Evolutionary conservation across 805 yeast species (phyloP), one percentile per base, ranked within the genome.

Genomic region (Candida ascalaphidarum): DNA sequence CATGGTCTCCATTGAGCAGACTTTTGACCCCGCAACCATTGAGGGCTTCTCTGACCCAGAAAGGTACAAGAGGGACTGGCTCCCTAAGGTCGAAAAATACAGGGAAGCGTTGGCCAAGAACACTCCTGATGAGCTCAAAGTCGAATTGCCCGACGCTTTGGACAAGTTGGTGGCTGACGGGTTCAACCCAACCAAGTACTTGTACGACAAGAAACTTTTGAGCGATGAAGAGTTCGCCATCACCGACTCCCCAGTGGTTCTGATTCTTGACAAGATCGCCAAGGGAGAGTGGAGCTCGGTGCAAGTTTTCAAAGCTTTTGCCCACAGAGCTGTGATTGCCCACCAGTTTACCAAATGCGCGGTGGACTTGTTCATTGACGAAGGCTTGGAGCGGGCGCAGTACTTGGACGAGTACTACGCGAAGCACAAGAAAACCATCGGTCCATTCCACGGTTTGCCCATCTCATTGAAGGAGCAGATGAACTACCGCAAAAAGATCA

Each of bases 381-480:
- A 72, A 33, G 86, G 83, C 10, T 54, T 77, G 30, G 58, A 56
- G 31, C 58, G 65, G 32, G 85, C 85, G 6, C 49, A 63, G 39
- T 58, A 47, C 29, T 56, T 76, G 34, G 88, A 79, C 43, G 68
- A 60, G 14, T 64, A 67, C 42, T 71, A 39, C 31, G 49, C 46
- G 29, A 57, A 60, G 27, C 60, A 69, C 29, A 75, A 75, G n/a
- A 52, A 66, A 32, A 49, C 65, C 2, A 43, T 70, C 20, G 83
- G 83, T 17, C 77, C 81, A 2, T 60, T 77, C 26, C 83, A 77
- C 40, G 85, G 85, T 2, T 51, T 77, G 17, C 85, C 84, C 3
- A 54, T 77, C 18, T 73, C 81, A 1, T 56, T 77, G 30, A 77
- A 77, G 43, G 85, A 79, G 45, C 84, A 77, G 45, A 66, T 73